phyloP scores from a whole-genome alignment of 768 basidiomycete genomes.

The Leccinum arenicola region DNA sequence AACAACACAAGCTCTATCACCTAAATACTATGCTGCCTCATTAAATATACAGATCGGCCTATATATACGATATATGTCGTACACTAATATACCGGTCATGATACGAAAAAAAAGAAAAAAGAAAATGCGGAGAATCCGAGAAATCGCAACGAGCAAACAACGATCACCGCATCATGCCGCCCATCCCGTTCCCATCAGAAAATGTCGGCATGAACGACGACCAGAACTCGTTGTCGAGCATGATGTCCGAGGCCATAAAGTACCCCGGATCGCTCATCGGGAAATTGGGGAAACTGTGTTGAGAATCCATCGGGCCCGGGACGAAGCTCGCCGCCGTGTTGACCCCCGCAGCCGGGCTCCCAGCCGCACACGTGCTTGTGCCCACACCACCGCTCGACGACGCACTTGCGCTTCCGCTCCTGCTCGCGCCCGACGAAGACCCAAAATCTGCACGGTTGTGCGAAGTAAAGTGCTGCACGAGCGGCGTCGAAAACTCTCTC shows the following conservation, averaged over 20 bases:
- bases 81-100: background rate
- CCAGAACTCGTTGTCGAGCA: conserved; percentile 45
- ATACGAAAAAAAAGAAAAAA: background rate
- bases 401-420: conserved; percentile 9
- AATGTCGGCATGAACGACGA: conserved; percentile 39
- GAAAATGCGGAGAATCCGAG: background rate
- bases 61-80: conserved; percentile 1
- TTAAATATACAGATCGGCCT: conserved; percentile 7
- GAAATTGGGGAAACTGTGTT: conserved; percentile 20
- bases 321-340: background rate
- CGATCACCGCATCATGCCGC: conserved; percentile 8
- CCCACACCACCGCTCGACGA: conserved; percentile 18
- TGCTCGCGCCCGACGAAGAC: conserved; percentile 15
- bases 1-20: background rate
- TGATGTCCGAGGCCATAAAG: conserved; percentile 37
- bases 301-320: conserved; percentile 15
- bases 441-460: conserved; percentile 16
- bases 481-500: conserved; percentile 17
- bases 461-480: conserved; percentile 23
- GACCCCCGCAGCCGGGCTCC: conserved; percentile 2
- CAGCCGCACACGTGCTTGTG: conserved; percentile 11
- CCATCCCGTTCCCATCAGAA: conserved; percentile 20
- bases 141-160: background rate
- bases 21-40: conserved; percentile 1
- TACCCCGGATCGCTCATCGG: conserved; percentile 29